These are phyloP conservation scores for Citrus australasica DNA, from an alignment of 345 rosid species.

Conservation along the genomic window DNA sequence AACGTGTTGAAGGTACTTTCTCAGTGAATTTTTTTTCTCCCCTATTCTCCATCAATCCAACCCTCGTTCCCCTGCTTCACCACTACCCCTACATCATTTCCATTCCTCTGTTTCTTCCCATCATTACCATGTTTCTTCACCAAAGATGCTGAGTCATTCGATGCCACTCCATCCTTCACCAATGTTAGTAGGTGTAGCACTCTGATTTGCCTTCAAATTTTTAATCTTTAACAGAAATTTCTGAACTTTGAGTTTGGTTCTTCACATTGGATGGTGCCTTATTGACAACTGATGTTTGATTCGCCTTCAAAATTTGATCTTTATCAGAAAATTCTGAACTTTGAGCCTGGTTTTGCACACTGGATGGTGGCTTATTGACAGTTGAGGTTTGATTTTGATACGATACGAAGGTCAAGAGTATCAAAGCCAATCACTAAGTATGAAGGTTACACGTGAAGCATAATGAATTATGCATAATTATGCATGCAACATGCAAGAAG, in stretches of 20 bases:
- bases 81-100: constrained; percentile 13
- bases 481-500: too few species aligned
- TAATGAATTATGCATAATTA: too few species aligned
- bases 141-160: constrained; percentile 40
- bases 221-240: constrained; percentile 17
- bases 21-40: too few species aligned
- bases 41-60: constrained; percentile 79
- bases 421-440: too few species aligned
- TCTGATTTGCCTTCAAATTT: constrained; percentile 26
- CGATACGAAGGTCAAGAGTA: too few species aligned
- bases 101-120: constrained; percentile 33
- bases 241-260: constrained; percentile 12
- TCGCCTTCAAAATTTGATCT: too few species aligned
- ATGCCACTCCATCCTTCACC: constrained; percentile 13
- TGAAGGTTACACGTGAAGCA: too few species aligned
- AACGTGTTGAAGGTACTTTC: too few species aligned
- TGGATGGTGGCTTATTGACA: too few species aligned
- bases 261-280: neutral
- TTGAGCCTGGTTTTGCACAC: too few species aligned
- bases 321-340: too few species aligned
- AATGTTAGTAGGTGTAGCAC: constrained; percentile 12
- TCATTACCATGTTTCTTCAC: constrained; percentile 27
- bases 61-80: constrained; percentile 41
- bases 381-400: neutral
- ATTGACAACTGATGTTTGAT: too few species aligned